Evolutionary conservation across 139 green algal genomes (phyloP), one percentile per base, ranked within the genome.

Genomic region (Astrephomene gubernaculifera): DNA sequence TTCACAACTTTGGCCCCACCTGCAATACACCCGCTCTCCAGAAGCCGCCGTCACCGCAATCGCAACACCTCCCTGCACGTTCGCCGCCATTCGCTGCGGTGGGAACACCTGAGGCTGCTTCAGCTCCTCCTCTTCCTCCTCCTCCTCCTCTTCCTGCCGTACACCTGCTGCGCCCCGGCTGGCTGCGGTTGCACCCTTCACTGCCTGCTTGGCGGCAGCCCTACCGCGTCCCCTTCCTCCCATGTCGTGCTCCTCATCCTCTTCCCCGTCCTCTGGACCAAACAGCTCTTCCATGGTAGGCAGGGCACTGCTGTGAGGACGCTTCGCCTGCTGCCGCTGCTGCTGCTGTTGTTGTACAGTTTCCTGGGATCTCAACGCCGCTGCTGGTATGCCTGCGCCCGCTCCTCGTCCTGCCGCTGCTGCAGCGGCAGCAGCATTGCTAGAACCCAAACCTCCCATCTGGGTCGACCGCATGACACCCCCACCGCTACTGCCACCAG

Each of bases 1-100:
- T n/a, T n/a, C n/a, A n/a, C n/a, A n/a, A n/a, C n/a, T n/a, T n/a
- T n/a, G n/a, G 61, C 0, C 54, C 0, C 25, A 85, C 79, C 79
- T 85, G 79, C 63, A 75, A 44, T 85, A 85, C 64, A 85, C 79
- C 5, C 79, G 63, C 79, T 85, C 79, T 43, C 79, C 79, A 22
- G 79, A 85, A 5, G 44, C 79, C 8, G 63, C 44, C 0, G 79
- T 85, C 7, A 85, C 79, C 3, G 79, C 44, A 22, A 85, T 4
- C 0, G 60, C 64, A 5, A 2, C 10, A 27, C 64, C 79, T 24
- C 45, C 64, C 22, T 27, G 17, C 8, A 85, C 36, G 33, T 57
- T 31, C 9, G 36, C 39, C 1, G 79, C 79, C 27, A 85, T 8
- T 2, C 79, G 63, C 61, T 85, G 79, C 19, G 79, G 79, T 31